Evolutionary conservation across 257 asterid species (phyloP), one percentile per base, ranked within the genome.

Genomic region (Salvia hispanica): DNA sequence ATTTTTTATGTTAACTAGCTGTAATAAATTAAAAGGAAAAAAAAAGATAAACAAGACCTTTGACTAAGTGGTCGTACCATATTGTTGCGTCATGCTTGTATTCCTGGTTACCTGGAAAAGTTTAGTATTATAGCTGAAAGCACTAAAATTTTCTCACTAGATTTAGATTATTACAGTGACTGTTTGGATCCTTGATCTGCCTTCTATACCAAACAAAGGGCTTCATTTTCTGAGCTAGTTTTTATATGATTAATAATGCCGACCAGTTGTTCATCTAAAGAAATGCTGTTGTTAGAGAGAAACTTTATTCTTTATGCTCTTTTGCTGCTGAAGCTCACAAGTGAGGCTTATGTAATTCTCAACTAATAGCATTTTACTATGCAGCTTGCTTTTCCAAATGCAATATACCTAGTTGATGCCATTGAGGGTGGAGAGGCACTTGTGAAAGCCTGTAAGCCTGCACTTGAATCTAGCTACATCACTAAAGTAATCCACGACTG

Each of bases 401-500:
- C 95, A 58, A 93, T 93, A 74, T 93, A 93, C 81, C 77, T 93
- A 82, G 96, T 93, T 78, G 99, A 93, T 64, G 99, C 96, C 70
- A 83, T 88, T 88, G 89, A 82, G 80, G 99, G 97, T 48, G 99
- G 99, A 70, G 90, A 80, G 70, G 31, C 79, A 54, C 91, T 93
- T 75, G 82, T 93, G 66, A 64, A 81, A 79, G 97, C 99, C 72
- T 93, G 99, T 76, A 88, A 93, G 95, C 96, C 97, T 78, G 97
- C 95, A 76, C 96, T 93, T 18, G 99, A 93, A 87, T 86, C 97
- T 66, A 81, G 74, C 64, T 84, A 85, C 86, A 74, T 90, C 90
- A 93, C 95, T 18, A 93, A 93, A 88, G 97, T 90, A 39, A 93
- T 90, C 78, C 99, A 93, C 61, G 99, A 93, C 78, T 93, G 97